Conservation (phyloP, 1,139 yeast species). For the Yamadazyma buinensis region DNA sequence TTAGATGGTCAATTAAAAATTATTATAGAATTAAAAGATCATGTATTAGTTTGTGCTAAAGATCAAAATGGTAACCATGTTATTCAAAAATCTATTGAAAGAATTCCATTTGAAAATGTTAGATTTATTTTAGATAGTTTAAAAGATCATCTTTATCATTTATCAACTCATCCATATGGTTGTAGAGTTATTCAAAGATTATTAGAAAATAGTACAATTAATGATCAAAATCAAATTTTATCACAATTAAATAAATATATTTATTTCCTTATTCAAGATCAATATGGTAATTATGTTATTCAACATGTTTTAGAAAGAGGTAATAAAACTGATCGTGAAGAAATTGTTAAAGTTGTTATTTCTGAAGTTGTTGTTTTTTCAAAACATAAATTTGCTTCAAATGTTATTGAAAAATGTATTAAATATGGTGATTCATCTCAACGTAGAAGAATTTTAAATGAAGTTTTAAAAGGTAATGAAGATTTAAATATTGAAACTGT, state of each 20-base stretch:
- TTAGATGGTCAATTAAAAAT: conserved; percentile 67
- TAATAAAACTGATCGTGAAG: conserved; percentile 41
- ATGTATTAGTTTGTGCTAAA: conserved; percentile 76
- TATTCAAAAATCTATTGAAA: conserved; percentile 89
- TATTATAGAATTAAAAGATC: conserved; percentile 66
- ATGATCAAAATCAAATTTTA: conserved; percentile 63
- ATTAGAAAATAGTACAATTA: conserved; percentile 66
- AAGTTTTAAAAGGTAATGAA: conserved; percentile 53
- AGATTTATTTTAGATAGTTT: conserved; percentile 73
- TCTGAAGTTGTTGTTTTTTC: conserved; percentile 76
- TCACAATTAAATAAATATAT: conserved; percentile 70
- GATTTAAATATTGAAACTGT: conserved; percentile 39
- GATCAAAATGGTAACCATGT: conserved; percentile 99
- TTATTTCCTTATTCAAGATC: conserved; percentile 83
- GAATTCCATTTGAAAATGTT: conserved; percentile 69
- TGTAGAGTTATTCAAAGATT: conserved; percentile 94
- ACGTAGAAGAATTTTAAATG: conserved; percentile 58
- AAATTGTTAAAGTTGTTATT: conserved; percentile 37
- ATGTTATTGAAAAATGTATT: conserved; percentile 93
- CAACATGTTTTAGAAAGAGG: conserved; percentile 92
- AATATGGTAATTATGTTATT: conserved; percentile 95
- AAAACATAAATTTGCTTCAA: conserved; percentile 95
- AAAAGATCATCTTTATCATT: conserved; percentile 75
- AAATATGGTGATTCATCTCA: conserved; percentile 65
- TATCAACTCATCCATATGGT: conserved; percentile 95